Evolutionary conservation across 31 red algal genomes (phyloP).

Genomic region (Pterothamnion heteromorphum): DNA sequence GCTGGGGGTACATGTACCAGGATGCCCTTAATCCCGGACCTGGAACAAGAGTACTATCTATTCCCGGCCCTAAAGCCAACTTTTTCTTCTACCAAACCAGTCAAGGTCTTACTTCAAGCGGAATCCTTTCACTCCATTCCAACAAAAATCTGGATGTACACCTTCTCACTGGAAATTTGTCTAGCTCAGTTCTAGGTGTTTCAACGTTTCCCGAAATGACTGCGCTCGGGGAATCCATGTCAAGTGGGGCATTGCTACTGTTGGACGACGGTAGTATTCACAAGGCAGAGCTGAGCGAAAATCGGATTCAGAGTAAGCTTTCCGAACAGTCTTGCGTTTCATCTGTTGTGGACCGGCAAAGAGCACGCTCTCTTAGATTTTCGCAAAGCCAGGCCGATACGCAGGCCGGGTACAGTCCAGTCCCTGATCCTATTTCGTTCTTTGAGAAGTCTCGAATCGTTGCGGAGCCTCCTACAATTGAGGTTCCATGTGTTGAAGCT

Average conservation of each 20-base stretch:
- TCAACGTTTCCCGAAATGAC: conserved; percentile 31
- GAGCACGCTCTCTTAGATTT: not conserved
- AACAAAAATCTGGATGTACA: conserved; percentile 16
- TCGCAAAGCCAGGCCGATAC: not conserved
- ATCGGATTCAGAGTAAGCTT: conserved; percentile 12
- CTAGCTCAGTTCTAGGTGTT: conserved; percentile 50
- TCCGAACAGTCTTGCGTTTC: conserved; percentile 42
- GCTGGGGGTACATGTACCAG: conserved; percentile 33
- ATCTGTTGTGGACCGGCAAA: conserved; percentile 26
- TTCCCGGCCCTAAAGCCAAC: conserved; percentile 39
- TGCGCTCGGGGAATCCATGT: not conserved
- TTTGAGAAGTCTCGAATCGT: conserved; percentile 70
- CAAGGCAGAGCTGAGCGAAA: conserved; percentile 5
- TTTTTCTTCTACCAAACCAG: conserved; percentile 53
- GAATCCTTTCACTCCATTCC: conserved; percentile 4
- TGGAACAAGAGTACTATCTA: not conserved
- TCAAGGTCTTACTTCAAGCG: conserved; percentile 40
- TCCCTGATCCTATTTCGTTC: conserved; percentile 61
- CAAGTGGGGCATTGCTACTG: conserved; percentile 44
- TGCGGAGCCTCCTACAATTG: conserved; percentile 51
- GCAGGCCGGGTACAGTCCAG: not conserved
- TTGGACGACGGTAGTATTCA: conserved; percentile 69
- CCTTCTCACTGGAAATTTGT: conserved; percentile 30
- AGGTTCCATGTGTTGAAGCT: not conserved
- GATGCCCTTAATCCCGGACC: not conserved